phyloP scores from a whole-genome alignment of 1,284 basidiomycete genomes.

The Chondrostereum purpureum region DNA sequence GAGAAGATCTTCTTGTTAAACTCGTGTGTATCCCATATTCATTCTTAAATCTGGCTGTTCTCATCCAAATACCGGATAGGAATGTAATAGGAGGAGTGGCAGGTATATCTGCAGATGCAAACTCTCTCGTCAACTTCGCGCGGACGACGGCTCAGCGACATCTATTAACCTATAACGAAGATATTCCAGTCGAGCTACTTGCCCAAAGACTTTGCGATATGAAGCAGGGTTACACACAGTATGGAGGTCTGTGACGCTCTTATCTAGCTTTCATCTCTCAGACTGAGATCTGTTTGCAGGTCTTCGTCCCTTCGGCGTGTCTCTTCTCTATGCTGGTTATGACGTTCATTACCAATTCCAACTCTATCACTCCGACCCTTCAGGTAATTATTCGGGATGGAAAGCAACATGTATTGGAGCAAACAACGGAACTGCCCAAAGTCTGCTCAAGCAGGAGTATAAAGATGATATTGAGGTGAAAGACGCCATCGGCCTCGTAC shows the following conservation, averaged over 20 bases:
- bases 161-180: constrained; percentile 88
- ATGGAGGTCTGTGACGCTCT: constrained; percentile 66
- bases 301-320: constrained; percentile 96
- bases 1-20: constrained; percentile 98
- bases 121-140: constrained; percentile 94
- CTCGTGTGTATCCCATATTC: constrained; percentile 44
- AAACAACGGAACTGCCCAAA: constrained; percentile 93
- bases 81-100: constrained; percentile 96
- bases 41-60: constrained; percentile 2
- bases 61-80: too few relatives aligned
- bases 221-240: constrained; percentile 99
- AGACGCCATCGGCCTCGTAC: constrained; percentile 86
- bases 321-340: constrained; percentile 92
- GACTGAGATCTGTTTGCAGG: constrained; percentile 42
- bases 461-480: constrained; percentile 90
- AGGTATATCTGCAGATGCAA: constrained; percentile 94
- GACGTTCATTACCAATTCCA: constrained; percentile 97
- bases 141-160: constrained; percentile 88
- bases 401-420: constrained; percentile 98
- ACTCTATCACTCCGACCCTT: constrained; percentile 97
- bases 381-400: constrained; percentile 98
- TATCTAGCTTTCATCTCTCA: constrained; percentile 5
- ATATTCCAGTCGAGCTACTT: constrained; percentile 95
- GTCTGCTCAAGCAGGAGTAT: constrained; percentile 96
- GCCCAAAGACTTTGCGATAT: constrained; percentile 93